Conservation (phyloP, 768 basidiomycete genomes). For the Pulveroboletus ravenelii region DNA sequence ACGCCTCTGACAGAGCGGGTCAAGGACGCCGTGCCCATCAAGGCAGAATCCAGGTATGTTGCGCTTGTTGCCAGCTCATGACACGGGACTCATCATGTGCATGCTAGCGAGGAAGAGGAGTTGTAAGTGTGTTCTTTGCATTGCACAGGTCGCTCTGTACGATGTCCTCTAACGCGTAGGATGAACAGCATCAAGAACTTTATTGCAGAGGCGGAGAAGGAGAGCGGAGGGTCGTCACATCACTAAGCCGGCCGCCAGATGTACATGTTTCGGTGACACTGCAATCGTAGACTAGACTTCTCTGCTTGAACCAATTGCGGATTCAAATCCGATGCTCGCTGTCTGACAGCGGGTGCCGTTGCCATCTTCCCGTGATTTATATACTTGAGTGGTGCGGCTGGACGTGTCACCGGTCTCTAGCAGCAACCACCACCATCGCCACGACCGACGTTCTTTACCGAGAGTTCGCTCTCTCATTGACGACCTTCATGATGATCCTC, state of each 20-base stretch:
- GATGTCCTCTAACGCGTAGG: conserved; percentile 41
- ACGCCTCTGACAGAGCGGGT: conserved; percentile 50
- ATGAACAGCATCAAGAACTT: conserved; percentile 72
- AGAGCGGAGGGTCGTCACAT: conserved; percentile 41
- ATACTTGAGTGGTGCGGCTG: neutral
- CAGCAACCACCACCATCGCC: neutral
- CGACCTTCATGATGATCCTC: neutral
- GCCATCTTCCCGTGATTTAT: neutral
- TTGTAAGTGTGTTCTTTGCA: conserved; percentile 53
- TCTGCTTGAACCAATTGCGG: neutral
- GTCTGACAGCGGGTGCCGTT: conserved; percentile 2
- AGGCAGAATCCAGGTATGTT: conserved; percentile 65
- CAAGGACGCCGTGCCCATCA: conserved; percentile 59
- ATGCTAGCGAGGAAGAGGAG: conserved; percentile 70
- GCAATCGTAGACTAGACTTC: conserved; percentile 4
- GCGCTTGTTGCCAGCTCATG: neutral
- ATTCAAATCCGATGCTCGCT: neutral
- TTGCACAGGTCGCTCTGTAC: conserved; percentile 20
- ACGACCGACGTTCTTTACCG: neutral
- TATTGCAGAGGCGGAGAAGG: conserved; percentile 80
- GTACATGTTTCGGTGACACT: conserved; percentile 5
- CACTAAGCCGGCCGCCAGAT: conserved; percentile 14
- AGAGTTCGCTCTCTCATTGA: neutral
- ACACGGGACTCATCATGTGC: conserved; percentile 12
- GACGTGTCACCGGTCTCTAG: neutral